Evolutionary conservation across 192 early-diverging fungal species (phyloP), one percentile per base, ranked within the genome.

Genomic region (Phycomyces nitens): DNA sequence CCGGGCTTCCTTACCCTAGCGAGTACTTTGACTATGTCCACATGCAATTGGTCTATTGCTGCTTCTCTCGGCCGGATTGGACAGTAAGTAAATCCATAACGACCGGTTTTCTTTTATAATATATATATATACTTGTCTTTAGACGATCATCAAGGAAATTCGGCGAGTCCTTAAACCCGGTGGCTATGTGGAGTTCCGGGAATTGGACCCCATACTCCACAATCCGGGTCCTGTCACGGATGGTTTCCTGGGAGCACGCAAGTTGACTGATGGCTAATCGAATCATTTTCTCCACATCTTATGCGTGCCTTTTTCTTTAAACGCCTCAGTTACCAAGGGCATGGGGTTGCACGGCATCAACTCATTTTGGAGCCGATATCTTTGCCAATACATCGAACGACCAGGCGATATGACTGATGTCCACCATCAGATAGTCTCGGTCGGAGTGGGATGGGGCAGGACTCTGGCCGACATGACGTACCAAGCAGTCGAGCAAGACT

Each of bases 111-210:
- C n/a, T n/a, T n/a, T n/a, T n/a, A n/a, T 40, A 41, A 23, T 68
- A 18, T 49, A 41, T 53, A 12, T 15, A 20, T n/a, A 12, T 58
- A 51, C 5, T 24, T 10, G 12, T 47, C 44, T 18, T 2, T 47
- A 47, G 44, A 47, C 44, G 18, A 18, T 47, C 12, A 11, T 47
- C 12, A 47, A 47, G 18, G 44, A 47, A 11, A 47, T 47, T 18
- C 12, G 18, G 18, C 12, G 44, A 23, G 54, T 76, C 12, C 20
- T 68, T 3, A 72, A 72, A 63, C 77, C 77, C 12, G 70, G 74
- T 21, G 77, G 77, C 9, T 79, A 63, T 56, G 64, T 79, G 3
- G 77, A 79, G 53, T 47, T 79, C 12, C 55, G 70, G 9, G 77
- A 79, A 52, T 22, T 66, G 39, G 65, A 76, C 53, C 69, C 71